Evolutionary conservation across 257 asterid genomes (phyloP).

Genomic region (Solanum boliviense): DNA sequence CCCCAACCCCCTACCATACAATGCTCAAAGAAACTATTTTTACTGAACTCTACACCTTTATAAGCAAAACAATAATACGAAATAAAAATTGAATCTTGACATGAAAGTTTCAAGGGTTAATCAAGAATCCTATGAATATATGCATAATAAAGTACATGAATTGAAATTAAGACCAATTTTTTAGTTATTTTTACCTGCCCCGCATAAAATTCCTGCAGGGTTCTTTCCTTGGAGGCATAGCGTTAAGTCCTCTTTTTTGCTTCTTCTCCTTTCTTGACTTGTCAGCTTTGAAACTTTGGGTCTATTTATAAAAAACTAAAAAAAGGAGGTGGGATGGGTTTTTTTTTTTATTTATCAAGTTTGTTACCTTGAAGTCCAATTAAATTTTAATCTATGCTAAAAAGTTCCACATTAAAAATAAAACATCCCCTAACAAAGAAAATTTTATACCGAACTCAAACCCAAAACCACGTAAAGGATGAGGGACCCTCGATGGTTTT

Average conservation of each 20-base stretch:
- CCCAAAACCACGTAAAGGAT: too few species aligned
- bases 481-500: not conserved
- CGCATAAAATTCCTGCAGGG: slow-evolving; percentile 65
- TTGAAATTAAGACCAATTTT: not conserved
- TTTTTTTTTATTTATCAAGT: too few species aligned
- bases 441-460: too few species aligned
- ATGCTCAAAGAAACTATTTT: not conserved
- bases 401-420: too few species aligned
- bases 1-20: not conserved
- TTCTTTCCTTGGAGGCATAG: slow-evolving; percentile 69
- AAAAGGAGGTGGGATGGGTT: too few species aligned
- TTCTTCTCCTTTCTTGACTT: slow-evolving; percentile 8
- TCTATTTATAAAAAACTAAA: not conserved
- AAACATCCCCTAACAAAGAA: rapidly evolving
- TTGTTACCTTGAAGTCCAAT: too few species aligned
- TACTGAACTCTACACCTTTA: not conserved
- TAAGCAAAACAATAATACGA: not conserved
- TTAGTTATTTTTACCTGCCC: slow-evolving; percentile 36
- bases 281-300: not conserved
- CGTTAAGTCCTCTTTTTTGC: not conserved
- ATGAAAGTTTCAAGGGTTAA: not conserved
- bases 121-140: not conserved
- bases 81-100: not conserved
- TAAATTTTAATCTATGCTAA: too few species aligned
- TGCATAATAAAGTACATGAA: not conserved